These are phyloP conservation scores for Kazachstania martiniae DNA, from an alignment of 805 yeast species.

Conservation along the genomic window DNA sequence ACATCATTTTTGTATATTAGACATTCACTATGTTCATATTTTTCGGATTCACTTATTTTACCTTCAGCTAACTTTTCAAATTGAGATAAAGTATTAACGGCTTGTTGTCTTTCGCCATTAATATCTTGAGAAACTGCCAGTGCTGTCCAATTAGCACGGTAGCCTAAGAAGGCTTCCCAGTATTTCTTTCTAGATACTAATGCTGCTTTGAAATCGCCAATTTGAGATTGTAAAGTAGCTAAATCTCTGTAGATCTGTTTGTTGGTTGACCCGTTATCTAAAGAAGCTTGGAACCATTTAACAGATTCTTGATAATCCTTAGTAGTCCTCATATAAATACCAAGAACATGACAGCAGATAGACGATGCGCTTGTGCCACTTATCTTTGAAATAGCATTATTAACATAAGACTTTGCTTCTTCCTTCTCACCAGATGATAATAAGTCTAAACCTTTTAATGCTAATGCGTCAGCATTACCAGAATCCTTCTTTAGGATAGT, in stretches of 20 bases:
- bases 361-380: slow-evolving; percentile 39
- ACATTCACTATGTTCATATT: slow-evolving; percentile 74
- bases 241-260: slow-evolving; percentile 73
- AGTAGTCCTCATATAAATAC: slow-evolving; percentile 65
- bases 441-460: slow-evolving; percentile 71
- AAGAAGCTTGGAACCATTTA: slow-evolving; percentile 63
- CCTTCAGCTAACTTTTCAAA: slow-evolving; percentile 69
- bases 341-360: slow-evolving; percentile 75
- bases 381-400: slow-evolving; percentile 50
- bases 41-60: slow-evolving; percentile 53
- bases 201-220: slow-evolving; percentile 58
- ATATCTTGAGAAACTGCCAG: slow-evolving; percentile 79
- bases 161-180: slow-evolving; percentile 67
- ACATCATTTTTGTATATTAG: slow-evolving; percentile 60
- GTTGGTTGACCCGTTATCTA: slow-evolving; percentile 70
- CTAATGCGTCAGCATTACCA: slow-evolving; percentile 66
- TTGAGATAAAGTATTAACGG: slow-evolving; percentile 60
- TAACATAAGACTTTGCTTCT: slow-evolving; percentile 54
- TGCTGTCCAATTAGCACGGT: slow-evolving; percentile 84
- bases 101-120: slow-evolving; percentile 52
- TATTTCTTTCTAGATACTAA: slow-evolving; percentile 54
- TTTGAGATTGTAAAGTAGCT: slow-evolving; percentile 67
- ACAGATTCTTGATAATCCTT: slow-evolving; percentile 68
- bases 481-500: slow-evolving; percentile 64
- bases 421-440: slow-evolving; percentile 44